Percentiles rank a stretch among this genome's conserved stretches.
These are phyloP conservation scores for Drosera spatulata DNA, from an alignment of 179 eudicot species.

Conservation along the genomic window DNA sequence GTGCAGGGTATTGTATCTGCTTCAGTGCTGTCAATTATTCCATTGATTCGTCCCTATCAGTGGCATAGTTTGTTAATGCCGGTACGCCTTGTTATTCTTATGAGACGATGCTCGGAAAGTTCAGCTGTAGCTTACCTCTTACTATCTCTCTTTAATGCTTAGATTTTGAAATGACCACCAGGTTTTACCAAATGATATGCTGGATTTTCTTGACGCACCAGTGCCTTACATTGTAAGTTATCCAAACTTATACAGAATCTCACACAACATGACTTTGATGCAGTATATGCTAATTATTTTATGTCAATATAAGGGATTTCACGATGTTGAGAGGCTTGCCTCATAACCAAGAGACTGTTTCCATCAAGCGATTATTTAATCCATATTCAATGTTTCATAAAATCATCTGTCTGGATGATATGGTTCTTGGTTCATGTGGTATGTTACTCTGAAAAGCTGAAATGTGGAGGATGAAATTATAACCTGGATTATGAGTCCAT, in stretches of 20 bases:
- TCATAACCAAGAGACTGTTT: not conserved
- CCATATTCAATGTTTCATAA: not conserved
- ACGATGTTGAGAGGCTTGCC: not conserved
- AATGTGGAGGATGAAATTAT: not conserved
- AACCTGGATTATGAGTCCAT: not conserved
- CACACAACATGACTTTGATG: no score
- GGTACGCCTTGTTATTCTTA: constrained; percentile 27
- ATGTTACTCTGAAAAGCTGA: not conserved
- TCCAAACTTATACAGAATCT: not conserved
- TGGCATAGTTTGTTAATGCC: constrained; percentile 99
- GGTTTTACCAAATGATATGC: constrained; percentile 98
- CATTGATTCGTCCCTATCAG: constrained; percentile 87
- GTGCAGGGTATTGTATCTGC: constrained; percentile 86
- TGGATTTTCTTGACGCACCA: constrained; percentile 97
- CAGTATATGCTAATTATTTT: no score
- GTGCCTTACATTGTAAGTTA: constrained; percentile 88
- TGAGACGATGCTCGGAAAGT: no score
- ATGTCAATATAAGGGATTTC: not conserved
- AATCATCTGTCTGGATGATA: not conserved
- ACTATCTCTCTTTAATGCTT: not conserved
- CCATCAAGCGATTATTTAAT: not conserved
- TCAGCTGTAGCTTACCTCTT: no score
- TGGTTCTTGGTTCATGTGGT: not conserved
- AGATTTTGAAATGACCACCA: constrained; percentile 14
- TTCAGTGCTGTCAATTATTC: constrained; percentile 66